Percentiles rank a stretch among this genome's conserved stretches.
Conservation (phyloP, 148 eudicot species). For the Fagopyrum homotropicum region DNA sequence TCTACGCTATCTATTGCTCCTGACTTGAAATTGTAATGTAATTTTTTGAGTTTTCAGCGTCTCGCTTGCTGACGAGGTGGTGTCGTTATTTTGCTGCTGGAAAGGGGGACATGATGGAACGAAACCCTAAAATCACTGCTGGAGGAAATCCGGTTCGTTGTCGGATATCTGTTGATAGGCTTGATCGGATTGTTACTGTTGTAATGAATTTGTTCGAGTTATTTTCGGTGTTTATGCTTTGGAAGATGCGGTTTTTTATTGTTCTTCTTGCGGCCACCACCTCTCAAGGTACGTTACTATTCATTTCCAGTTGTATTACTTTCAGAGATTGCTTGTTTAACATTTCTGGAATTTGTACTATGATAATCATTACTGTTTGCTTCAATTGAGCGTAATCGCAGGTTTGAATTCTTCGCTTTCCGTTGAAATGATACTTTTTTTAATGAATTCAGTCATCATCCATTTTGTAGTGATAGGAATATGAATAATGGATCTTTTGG, state of each 20-base stretch:
- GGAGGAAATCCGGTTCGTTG: not conserved
- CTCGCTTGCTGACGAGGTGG: not conserved
- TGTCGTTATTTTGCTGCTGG: not conserved
- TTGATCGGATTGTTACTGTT: not conserved
- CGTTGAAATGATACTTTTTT: not conserved
- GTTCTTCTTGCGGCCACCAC: not conserved
- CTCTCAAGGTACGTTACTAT: not conserved
- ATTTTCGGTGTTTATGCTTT: not conserved
- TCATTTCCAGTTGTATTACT: not conserved
- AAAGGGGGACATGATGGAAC: not conserved
- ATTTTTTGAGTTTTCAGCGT: not conserved
- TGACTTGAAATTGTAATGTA: not conserved
- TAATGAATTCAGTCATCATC: not conserved
- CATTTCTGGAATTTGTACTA: not conserved
- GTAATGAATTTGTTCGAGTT: not conserved
- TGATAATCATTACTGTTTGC: not conserved
- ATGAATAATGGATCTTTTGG: not conserved
- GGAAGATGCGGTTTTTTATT: not conserved
- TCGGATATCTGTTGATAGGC: not conserved
- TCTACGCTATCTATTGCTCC: not conserved
- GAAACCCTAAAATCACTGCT: conserved; percentile 6
- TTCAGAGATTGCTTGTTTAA: not conserved
- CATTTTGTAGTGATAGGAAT: not conserved
- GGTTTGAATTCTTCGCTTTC: not conserved
- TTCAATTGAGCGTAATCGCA: not conserved